These are phyloP conservation scores for Acacia confusa DNA, from an alignment of 306 rosid genomes.

Conservation along the genomic window DNA sequence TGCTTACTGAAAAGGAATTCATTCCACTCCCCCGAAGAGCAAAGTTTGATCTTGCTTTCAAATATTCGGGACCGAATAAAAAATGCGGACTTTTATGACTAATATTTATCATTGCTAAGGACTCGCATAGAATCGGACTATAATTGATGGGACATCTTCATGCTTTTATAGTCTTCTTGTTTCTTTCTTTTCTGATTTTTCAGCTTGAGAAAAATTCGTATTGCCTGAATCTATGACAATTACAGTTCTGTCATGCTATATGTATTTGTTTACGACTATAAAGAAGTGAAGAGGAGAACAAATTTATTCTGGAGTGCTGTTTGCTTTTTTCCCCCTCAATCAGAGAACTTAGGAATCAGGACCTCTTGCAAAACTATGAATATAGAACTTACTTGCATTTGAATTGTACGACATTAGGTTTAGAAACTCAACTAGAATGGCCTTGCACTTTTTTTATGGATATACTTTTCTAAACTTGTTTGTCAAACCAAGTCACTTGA, in stretches of 20 bases:
- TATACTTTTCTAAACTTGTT: not conserved
- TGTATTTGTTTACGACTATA: not conserved
- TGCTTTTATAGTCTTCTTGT: not conserved
- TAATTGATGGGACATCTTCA: not conserved
- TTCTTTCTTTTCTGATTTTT: not conserved
- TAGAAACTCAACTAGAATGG: not conserved
- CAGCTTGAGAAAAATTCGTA: not conserved
- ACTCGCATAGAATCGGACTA: constrained; percentile 6
- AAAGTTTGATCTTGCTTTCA: not conserved
- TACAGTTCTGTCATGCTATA: not conserved
- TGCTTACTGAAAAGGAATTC: not conserved
- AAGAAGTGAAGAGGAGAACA: constrained; percentile 4
- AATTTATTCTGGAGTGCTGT: constrained; percentile 2
- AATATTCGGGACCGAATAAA: not conserved
- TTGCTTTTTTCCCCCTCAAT: not conserved
- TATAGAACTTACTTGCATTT: constrained; percentile 1
- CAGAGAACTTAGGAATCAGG: not conserved
- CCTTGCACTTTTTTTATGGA: not conserved
- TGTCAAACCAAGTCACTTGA: constrained; percentile 26
- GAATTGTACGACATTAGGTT: not conserved
- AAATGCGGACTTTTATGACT: constrained; percentile 7
- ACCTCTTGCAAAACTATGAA: not conserved
- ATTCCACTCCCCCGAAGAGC: not conserved
- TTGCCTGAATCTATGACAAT: not conserved
- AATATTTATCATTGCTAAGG: not conserved